Conservation (phyloP, 1,139 yeast genomes). For the Torulaspora globosa region DNA sequence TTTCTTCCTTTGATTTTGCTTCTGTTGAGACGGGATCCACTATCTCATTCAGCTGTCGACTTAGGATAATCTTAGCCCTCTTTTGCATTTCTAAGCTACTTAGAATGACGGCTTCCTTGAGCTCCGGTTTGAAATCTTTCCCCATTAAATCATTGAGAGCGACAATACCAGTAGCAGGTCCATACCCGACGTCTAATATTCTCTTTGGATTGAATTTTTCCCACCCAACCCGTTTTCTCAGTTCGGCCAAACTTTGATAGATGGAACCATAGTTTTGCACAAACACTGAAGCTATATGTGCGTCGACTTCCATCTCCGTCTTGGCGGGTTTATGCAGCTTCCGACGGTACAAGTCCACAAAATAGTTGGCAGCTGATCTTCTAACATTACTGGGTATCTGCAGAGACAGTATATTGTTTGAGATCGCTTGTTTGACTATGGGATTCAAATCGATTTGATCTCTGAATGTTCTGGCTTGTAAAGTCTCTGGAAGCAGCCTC, state of each 20-base stretch:
- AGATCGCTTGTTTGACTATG: slow-evolving; percentile 51
- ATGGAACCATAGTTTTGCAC: slow-evolving; percentile 77
- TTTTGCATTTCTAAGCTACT: slow-evolving; percentile 75
- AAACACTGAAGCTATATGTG: slow-evolving; percentile 79
- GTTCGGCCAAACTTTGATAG: slow-evolving; percentile 62
- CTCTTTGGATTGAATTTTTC: slow-evolving; percentile 56
- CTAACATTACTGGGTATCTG: slow-evolving; percentile 56
- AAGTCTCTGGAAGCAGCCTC: slow-evolving; percentile 37
- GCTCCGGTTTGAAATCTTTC: slow-evolving; percentile 52
- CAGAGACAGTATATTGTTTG: slow-evolving; percentile 53
- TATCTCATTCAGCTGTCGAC: slow-evolving; percentile 61
- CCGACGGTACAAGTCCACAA: slow-evolving; percentile 46
- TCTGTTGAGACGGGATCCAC: slow-evolving; percentile 23
- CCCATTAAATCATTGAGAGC: slow-evolving; percentile 84
- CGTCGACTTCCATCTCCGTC: slow-evolving; percentile 64
- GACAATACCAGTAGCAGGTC: slow-evolving; percentile 90
- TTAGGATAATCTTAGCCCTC: slow-evolving; percentile 70
- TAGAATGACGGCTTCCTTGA: slow-evolving; percentile 67
- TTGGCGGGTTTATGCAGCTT: slow-evolving; percentile 52
- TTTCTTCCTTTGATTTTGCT: slow-evolving; percentile 18
- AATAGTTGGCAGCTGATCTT: slow-evolving; percentile 51
- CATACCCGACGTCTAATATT: slow-evolving; percentile 78
- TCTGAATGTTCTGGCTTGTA: slow-evolving; percentile 34
- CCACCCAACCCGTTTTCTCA: slow-evolving; percentile 50
- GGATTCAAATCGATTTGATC: slow-evolving; percentile 46